phyloP scores from a whole-genome alignment of 768 basidiomycete species.

The Boletus insuetus region DNA sequence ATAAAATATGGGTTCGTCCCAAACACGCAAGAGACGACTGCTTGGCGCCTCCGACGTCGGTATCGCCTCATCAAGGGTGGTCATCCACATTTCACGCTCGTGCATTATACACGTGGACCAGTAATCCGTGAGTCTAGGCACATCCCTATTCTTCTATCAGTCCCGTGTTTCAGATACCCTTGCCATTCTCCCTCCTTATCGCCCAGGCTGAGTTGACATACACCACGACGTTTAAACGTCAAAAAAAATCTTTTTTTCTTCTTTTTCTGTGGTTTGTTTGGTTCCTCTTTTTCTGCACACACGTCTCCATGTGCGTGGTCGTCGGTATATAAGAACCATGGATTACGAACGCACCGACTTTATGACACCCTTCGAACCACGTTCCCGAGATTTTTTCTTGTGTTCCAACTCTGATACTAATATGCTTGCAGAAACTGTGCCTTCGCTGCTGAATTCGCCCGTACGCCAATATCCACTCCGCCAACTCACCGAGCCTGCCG shows the following conservation, averaged over 20 bases:
- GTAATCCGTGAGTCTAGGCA: constrained; percentile 49
- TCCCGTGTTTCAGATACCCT: constrained; percentile 21
- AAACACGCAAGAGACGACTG: constrained; percentile 52
- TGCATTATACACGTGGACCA: constrained; percentile 73
- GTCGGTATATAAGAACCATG: neutral
- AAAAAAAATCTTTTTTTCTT: neutral
- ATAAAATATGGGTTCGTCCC: constrained; percentile 78
- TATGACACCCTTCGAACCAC: neutral
- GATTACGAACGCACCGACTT: neutral
- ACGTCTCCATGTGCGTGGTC: neutral
- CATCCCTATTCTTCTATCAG: neutral
- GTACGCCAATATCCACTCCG: constrained; percentile 72
- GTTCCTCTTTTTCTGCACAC: neutral
- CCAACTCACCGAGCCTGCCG: constrained; percentile 57
- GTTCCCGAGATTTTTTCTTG: neutral
- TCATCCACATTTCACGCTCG: constrained; percentile 66
- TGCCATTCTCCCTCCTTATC: constrained; percentile 11
- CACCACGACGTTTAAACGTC: neutral
- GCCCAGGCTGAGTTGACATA: neutral
- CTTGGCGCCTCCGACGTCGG: constrained; percentile 67
- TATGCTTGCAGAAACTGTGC: constrained; percentile 51
- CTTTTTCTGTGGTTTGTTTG: neutral
- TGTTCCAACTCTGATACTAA: constrained; percentile 13
- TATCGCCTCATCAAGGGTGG: constrained; percentile 74
- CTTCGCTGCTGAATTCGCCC: constrained; percentile 55